Base-by-base conservation (phyloP, 2,329 filamentous ascomycete species). In the Ilyonectria sp. region DNA sequence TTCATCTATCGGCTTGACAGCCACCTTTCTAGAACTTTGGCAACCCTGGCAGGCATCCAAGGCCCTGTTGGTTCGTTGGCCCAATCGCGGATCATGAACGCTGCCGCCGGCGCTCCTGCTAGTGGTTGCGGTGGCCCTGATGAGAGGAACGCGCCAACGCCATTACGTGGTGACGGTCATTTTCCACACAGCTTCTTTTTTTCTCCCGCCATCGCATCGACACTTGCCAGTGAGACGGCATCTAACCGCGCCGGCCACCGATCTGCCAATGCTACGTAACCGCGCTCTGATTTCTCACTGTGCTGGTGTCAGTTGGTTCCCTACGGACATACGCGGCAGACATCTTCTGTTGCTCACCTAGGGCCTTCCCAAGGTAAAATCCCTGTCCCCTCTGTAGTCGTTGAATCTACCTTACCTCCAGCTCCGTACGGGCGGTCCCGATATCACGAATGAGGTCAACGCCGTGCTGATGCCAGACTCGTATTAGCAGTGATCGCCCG, bases 391-490 rank as follows among this genome's bases (percentile, higher is more conserved):
- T 71, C 71, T 64, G 60, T 62, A 65, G 59, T 75, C 56, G 62
- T 62, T 54, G 61, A 67, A 71, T 70, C 64, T 73, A 70, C 65
- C 44, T 68, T 68, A 37, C 62, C 69, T 55, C 54, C 67, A 60
- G 69, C 63, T 69, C 49, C 49, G 50, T 53, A 72, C 73, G 71
- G 73, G 66, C 73, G 70, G 61, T 75, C 71, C 73, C 73, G 73
- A 71, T 49, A 71, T 69, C 63, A 61, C 59, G 43, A 60, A 66
- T 53, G 44, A 40, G 64, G 43, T 40, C 52, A 68, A 58, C n/a
- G 23, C 59, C 49, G 23, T 63, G 31, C 21, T 52, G 35, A 67
- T 46, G 50, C 64, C 40, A 58, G 52, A 46, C 43, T 49, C 67
- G 58, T 69, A 73, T 67, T 31, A 67, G 73, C 35, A 75, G 71